Evolutionary conservation across 495 filamentous ascomycete genomes (phyloP), one percentile per base, ranked within the genome.

Genomic region (Trypethelium eluteriae): DNA sequence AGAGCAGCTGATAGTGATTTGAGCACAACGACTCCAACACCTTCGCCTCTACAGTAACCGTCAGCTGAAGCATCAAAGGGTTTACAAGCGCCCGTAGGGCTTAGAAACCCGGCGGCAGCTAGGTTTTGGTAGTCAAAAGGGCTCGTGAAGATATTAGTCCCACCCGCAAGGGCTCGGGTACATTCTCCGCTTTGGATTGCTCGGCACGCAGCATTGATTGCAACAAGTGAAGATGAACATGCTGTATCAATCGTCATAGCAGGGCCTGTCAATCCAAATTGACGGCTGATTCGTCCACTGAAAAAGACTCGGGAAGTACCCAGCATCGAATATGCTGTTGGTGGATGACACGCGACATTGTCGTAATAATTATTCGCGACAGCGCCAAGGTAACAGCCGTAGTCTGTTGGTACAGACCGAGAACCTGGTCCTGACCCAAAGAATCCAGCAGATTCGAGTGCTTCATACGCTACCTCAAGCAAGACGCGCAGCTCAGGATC

Each of bases 41-140:
- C 73, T 14, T 79, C 78, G 6, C 66, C 74, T 38, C 78, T 66
- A 68, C 76, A 78, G 62, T 77, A 78, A 0, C 78, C 78, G 67
- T 77, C 70, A 16, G 78, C 78, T 5, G 62, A 64, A 64, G 74
- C 74, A 53, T 77, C 76, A 66, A 73, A 79, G 2, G 78, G 72
- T 39, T 76, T 79, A 67, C 75, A 80, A 38, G 75, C 74, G 3
- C 76, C 76, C 34, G 73, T 77, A 2, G 35, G 66, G 2, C 75
- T 77, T 2, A 80, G 67, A 46, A 79, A 78, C 35, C 72, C 70
- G 0, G 74, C 78, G 16, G 62, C 44, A 50, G 70, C 68, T 1
- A 80, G 68, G 3, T 75, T 76, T 5, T 72, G 69, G 46, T 67
- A 70, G 32, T 39, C 61, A 44, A 78, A 72, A 2, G 78, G 75